Conservation (phyloP, 768 basidiomycete species). For the Suillus discolor region DNA sequence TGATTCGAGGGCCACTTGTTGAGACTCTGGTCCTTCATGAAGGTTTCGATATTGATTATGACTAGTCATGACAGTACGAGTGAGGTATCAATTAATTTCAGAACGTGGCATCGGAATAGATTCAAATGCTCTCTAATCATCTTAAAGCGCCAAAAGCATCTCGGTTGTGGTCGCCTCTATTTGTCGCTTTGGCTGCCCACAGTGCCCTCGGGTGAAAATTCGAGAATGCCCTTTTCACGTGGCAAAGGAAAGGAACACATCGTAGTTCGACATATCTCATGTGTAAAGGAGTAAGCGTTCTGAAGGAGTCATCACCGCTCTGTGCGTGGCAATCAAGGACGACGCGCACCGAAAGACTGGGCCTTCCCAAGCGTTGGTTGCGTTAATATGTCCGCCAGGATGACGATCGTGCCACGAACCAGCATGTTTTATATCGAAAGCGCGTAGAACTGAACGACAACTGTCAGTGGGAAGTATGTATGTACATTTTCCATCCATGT, state of each 20-base stretch:
- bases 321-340: too few species aligned
- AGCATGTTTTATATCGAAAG: too few species aligned
- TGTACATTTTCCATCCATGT: too few species aligned
- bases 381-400: too few species aligned
- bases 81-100: not conserved
- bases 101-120: not conserved
- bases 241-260: conserved; percentile 16
- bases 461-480: too few species aligned
- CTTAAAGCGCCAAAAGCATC: not conserved
- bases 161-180: not conserved
- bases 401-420: too few species aligned
- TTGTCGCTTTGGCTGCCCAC: not conserved
- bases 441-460: too few species aligned
- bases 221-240: not conserved
- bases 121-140: not conserved
- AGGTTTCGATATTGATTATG: not conserved
- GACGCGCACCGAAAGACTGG: too few species aligned
- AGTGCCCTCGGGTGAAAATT: not conserved
- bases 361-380: too few species aligned
- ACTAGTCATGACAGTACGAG: not conserved
- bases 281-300: conserved; percentile 12
- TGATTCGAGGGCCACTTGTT: conserved; percentile 29
- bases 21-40: not conserved
- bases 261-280: conserved; percentile 19
- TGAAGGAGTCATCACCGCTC: not conserved